Base-by-base conservation (phyloP, 139 green algal species). In the Coccomyxa sp. region DNA sequence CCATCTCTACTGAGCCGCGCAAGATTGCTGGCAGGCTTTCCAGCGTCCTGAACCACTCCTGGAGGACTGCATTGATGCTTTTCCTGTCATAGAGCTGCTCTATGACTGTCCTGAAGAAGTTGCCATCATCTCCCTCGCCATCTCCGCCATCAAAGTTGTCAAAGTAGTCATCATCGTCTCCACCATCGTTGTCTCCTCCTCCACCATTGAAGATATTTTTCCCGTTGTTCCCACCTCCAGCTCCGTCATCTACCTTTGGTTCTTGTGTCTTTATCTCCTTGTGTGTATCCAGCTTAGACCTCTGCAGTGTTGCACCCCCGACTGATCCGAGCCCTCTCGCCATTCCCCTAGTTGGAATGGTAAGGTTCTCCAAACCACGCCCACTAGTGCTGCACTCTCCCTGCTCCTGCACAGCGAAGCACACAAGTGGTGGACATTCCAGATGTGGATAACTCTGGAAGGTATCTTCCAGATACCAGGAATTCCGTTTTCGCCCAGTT, bases 121-220 rank as follows among this genome's bases (percentile, higher is more conserved):
- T 83, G 79, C 94, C 90, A 28, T 87, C 88, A 57, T 91, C 92
- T n/a, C 88, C 90, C 14, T 95, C 94, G 76, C 93, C 95, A 30
- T 95, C 94, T 67, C 93, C 94, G n/a, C 95, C 92, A 59, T 85
- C 93, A 76, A 91, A 93, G 63, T 95, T 92, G 81, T 93, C 89
- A 74, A 94, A 95, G 77, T 97, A 97, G 87, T 99, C 95, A 77
- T 99, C 96, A 74, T 99, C 80, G 21, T 83, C 80, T 12, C 67
- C 66, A 28, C 67, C 67, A 74, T 87, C 83, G 12, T 68, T 94
- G 66, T 88, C 93, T 38, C 94, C 94, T 51, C 94, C 94, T 32
- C 94, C 94, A 58, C 96, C 97, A 88, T 99, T 98, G 85, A 93
- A 91, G 79, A 95, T 95, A 82, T 90, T 90, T 81, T 96, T 98